Base-by-base conservation (phyloP, 2,329 filamentous ascomycete genomes). In the Pseudocercospora fijiensis region DNA sequence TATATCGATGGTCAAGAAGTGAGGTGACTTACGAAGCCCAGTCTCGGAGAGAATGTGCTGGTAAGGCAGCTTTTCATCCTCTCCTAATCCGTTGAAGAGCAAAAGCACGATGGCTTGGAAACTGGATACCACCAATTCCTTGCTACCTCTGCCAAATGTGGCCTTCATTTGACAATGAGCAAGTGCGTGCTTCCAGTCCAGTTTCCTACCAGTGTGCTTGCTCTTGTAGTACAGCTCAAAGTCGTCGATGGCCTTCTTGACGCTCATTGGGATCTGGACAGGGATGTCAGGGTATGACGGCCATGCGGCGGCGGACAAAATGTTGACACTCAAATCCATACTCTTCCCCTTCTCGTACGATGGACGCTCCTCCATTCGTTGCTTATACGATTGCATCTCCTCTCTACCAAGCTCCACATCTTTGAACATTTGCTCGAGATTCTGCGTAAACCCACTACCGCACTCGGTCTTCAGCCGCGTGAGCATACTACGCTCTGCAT, bases 361-460 rank as follows among this genome's bases (percentile, higher is more conserved):
- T 2, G 75, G 55, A 16, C 85, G 82, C 78, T 85, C 83, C 66
- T 86, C 83, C 53, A 85, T 79, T 77, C 92, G 76, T 78, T 84
- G 80, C 76, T 90, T 95, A 80, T 96, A 99, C 0, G 90, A 86
- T n/a, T 84, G 79, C 89, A 98, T 96, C 75, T 98, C 94, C 71
- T 98, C 95, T 65, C 90, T 90, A 11, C 91, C 91, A 20, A 97
- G 84, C 74, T 97, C 93, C 77, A 98, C 92, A 73, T 99, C 95
- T 77, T 96, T 96, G 82, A 99, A 99, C 95, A 99, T 99, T 67
- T 94, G 91, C 78, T 99, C 96, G 0, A 99, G 83, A 73, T 99
- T 99, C 75, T 96, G 93, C 0, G 95, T 99, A 76, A 99, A 98
- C 70, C 87, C 90, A 13, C 91, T 90, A 43, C 95, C 95, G 74